phyloP scores from a whole-genome alignment of 2,329 filamentous ascomycete genomes.

The Ophiostoma australiae region DNA sequence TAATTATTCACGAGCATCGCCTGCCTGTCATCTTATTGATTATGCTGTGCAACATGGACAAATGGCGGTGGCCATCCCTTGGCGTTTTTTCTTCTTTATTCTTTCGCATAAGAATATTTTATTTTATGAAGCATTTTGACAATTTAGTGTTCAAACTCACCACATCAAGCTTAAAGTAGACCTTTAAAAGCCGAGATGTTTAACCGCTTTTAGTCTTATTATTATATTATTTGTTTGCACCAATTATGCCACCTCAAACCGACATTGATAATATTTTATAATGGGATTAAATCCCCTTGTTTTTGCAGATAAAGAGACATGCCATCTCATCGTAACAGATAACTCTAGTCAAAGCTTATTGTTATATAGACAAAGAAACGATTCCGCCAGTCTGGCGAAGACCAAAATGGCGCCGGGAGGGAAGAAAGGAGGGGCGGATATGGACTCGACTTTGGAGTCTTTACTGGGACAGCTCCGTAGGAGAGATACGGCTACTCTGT shows the following conservation, averaged over 20 bases:
- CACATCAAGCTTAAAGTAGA: background rate
- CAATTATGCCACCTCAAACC: no score
- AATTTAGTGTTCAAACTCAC: background rate
- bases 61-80: background rate
- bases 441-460: background rate
- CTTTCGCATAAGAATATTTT: no score
- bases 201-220: background rate
- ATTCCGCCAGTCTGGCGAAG: slow-evolving; percentile 3
- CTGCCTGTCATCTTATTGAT: background rate
- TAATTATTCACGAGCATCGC: background rate
- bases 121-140: no score
- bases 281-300: no score
- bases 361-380: background rate
- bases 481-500: background rate
- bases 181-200: background rate
- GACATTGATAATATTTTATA: no score
- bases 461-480: background rate
- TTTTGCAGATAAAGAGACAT: no score
- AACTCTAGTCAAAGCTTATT: background rate
- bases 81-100: no score
- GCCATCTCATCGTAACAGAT: background rate
- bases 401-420: slow-evolving; percentile 8
- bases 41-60: background rate
- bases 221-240: background rate
- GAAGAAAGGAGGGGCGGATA: background rate